These are phyloP conservation scores for Scutellaria minor DNA, from an alignment of 257 asterid genomes.

Conservation along the genomic window DNA sequence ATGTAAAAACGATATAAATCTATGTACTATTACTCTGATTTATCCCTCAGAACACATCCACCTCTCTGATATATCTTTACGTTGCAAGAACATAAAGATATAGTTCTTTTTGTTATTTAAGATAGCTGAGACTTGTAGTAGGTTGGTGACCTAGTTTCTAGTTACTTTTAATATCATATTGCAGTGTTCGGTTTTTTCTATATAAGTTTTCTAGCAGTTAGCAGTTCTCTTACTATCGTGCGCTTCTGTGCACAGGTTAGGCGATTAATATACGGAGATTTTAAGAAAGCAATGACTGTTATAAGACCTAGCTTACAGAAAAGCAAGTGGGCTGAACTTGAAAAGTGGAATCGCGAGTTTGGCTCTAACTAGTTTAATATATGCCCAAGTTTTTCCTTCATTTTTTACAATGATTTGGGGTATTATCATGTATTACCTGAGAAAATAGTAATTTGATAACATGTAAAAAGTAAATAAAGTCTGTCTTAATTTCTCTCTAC, in stretches of 20 bases:
- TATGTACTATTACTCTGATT: neutral
- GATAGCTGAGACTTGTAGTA: neutral
- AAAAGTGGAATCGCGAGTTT: conserved; percentile 82
- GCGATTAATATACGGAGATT: conserved; percentile 73
- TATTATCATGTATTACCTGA: conserved; percentile 2
- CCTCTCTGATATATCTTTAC: neutral
- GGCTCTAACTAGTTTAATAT: conserved; percentile 66
- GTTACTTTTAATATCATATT: neutral
- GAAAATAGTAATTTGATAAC: conserved; percentile 1
- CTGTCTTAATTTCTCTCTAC: neutral
- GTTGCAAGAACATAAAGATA: too few species aligned
- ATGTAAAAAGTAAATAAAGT: conserved; percentile 19
- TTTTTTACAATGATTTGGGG: conserved; percentile 17
- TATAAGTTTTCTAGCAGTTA: neutral
- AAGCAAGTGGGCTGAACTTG: conserved; percentile 94
- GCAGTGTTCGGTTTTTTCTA: neutral
- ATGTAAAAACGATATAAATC: too few species aligned
- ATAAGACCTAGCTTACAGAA: conserved; percentile 87
- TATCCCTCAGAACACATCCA: neutral
- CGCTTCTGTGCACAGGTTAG: conserved; percentile 62
- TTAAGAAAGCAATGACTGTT: conserved; percentile 78
- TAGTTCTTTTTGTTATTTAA: neutral
- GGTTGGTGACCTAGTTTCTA: neutral
- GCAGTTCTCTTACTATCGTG: neutral
- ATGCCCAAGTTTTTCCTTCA: neutral